phyloP scores from a whole-genome alignment of 164 flowering plant species.

The Tetracentron sinense region DNA sequence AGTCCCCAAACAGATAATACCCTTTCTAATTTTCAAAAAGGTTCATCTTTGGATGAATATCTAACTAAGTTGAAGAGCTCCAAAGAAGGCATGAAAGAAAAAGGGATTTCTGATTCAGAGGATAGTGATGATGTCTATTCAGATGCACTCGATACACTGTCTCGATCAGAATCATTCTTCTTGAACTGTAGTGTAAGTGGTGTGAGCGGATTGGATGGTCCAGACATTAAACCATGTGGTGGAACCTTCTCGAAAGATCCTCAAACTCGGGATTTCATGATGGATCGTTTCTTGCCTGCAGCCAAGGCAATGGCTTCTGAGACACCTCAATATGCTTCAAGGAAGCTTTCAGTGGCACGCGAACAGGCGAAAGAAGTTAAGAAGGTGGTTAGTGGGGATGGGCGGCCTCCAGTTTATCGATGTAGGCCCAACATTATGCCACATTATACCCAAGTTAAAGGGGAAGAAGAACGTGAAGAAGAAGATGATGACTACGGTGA shows the following conservation, averaged over 20 bases:
- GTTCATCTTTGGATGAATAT: constrained; percentile 11
- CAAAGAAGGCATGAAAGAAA: constrained; percentile 20
- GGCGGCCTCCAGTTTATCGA: constrained; percentile 21
- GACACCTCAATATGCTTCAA: constrained; percentile 50
- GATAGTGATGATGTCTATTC: constrained; percentile 48
- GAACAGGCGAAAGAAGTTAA: constrained; percentile 31
- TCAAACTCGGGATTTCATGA: constrained; percentile 69
- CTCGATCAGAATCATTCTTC: constrained; percentile 59
- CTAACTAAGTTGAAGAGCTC: constrained; percentile 21
- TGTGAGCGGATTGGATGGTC: constrained; percentile 57
- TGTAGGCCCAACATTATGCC: constrained; percentile 27
- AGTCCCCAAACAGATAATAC: constrained; percentile 16
- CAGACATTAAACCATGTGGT: constrained; percentile 32
- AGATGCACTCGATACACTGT: constrained; percentile 75
- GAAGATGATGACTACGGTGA: constrained; percentile 43
- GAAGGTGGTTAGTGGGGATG: constrained; percentile 20
- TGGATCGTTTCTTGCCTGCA: constrained; percentile 89
- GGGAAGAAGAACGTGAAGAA: constrained; percentile 40
- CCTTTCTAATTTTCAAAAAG: background rate
- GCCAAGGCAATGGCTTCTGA: constrained; percentile 89
- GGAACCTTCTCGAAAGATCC: constrained; percentile 45
- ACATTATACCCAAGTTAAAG: constrained; percentile 22
- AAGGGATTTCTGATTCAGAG: constrained; percentile 26
- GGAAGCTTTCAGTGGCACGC: constrained; percentile 34
- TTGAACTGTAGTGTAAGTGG: constrained; percentile 76